A percentile compares a stretch with the other conserved stretches of the same genome.
phyloP scores from a whole-genome alignment of 306 rosid genomes.

The Trifolium pratense region DNA sequence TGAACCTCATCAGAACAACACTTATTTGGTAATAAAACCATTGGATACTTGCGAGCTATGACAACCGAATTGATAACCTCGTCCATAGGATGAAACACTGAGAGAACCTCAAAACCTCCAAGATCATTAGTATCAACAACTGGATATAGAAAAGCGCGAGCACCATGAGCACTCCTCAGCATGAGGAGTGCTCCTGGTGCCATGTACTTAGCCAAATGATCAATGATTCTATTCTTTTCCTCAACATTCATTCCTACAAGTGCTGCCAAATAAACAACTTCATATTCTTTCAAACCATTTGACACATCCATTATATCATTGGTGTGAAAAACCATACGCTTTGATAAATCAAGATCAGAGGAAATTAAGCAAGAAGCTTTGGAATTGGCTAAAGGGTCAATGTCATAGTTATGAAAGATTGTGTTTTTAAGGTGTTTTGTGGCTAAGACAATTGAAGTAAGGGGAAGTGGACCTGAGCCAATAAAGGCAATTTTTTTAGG shows the following conservation, averaged over 20 bases:
- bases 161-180: slow-evolving; percentile 21
- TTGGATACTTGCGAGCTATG: not conserved
- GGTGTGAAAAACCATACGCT: slow-evolving; percentile 7
- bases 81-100: not conserved
- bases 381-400: slow-evolving; percentile 25
- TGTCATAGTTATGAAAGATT: slow-evolving; percentile 18
- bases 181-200: slow-evolving; percentile 13
- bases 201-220: slow-evolving; percentile 3
- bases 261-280: slow-evolving; percentile 18
- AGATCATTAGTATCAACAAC: not conserved
- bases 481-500: slow-evolving; percentile 9
- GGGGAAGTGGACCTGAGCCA: slow-evolving; percentile 25
- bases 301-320: slow-evolving; percentile 19
- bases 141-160: slow-evolving; percentile 14
- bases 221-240: slow-evolving; percentile 12
- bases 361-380: slow-evolving; percentile 5
- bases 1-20: slow-evolving; percentile 20
- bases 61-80: slow-evolving; percentile 21
- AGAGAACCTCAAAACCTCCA: slow-evolving; percentile 7
- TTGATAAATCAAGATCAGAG: slow-evolving; percentile 9
- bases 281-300: slow-evolving; percentile 13
- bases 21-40: slow-evolving; percentile 5
- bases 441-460: slow-evolving; percentile 19
- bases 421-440: not conserved
- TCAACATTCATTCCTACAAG: slow-evolving; percentile 8